These are phyloP conservation scores for Eucalyptus dawsonii DNA, from an alignment of 345 rosid genomes.

Conservation along the genomic window DNA sequence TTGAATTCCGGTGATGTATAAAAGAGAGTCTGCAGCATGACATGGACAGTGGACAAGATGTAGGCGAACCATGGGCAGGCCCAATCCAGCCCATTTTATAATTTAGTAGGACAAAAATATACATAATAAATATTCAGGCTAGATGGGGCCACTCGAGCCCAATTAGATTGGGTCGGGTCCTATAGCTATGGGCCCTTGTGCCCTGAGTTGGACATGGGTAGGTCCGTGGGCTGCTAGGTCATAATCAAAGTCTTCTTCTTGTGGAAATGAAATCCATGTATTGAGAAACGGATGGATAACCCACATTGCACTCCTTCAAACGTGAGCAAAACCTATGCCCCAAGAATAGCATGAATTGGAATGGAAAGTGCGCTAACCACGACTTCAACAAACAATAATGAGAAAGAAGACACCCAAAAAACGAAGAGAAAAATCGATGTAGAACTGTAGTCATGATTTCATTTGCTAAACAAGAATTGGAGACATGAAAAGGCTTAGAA, in stretches of 20 bases:
- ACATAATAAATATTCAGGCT: no score
- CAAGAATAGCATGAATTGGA: not conserved
- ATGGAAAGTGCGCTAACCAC: not conserved
- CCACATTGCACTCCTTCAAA: not conserved
- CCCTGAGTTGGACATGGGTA: not conserved
- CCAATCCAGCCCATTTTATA: no score
- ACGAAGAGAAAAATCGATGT: not conserved
- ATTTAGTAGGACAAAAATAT: no score
- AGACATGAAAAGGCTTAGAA: not conserved
- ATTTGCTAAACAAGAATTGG: not conserved
- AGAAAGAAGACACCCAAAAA: not conserved
- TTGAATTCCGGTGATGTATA: no score
- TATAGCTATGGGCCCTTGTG: not conserved
- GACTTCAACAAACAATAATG: not conserved
- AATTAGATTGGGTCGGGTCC: not conserved
- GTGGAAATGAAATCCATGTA: not conserved
- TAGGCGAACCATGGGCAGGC: not conserved
- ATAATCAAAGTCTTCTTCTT: not conserved
- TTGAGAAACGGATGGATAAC: not conserved
- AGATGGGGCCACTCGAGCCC: rapidly evolving
- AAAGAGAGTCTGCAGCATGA: no score
- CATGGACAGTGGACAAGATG: not conserved
- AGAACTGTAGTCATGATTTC: not conserved
- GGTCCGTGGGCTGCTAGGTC: not conserved
- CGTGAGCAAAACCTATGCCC: not conserved